These are phyloP conservation scores for Fusarium sp. DNA, from an alignment of 2,329 filamentous ascomycete genomes.

Conservation along the genomic window DNA sequence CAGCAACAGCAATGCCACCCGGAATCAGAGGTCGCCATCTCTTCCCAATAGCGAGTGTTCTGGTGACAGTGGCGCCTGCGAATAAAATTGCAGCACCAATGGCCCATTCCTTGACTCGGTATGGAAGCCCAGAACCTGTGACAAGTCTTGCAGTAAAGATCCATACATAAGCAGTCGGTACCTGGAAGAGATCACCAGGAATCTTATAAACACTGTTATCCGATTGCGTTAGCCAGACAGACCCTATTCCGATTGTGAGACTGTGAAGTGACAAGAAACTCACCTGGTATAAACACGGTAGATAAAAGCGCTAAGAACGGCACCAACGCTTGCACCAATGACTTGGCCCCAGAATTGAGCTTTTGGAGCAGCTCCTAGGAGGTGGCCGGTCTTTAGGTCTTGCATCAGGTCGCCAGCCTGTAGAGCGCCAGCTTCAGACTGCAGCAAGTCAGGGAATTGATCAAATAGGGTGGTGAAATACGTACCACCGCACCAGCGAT, in stretches of 20 bases:
- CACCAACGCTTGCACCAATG: constrained; percentile 88
- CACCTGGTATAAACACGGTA: constrained; percentile 86
- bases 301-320: constrained; percentile 85
- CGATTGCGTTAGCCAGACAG: constrained; percentile 18
- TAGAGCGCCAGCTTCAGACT: constrained; percentile 74
- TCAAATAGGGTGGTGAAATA: constrained; percentile 10
- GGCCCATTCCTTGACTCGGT: constrained; percentile 86
- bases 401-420: constrained; percentile 98
- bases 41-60: constrained; percentile 69
- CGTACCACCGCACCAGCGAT: constrained; percentile 85
- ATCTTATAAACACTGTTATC: constrained; percentile 81
- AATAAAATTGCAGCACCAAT: constrained; percentile 81
- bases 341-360: constrained; percentile 98
- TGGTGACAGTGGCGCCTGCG: constrained; percentile 75
- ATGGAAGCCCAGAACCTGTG: constrained; percentile 87
- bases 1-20: constrained; percentile 94
- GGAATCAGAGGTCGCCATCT: constrained; percentile 83
- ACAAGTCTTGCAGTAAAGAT: constrained; percentile 95
- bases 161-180: constrained; percentile 96
- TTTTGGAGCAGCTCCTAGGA: constrained; percentile 90
- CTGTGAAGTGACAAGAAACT: constrained; percentile 36
- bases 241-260: background rate
- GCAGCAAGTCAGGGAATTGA: constrained; percentile 12
- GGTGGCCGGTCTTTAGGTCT: constrained; percentile 94
- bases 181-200: constrained; percentile 90